Base-by-base conservation (phyloP, 2,329 filamentous ascomycete species). In the Colletotrichum sidae region DNA sequence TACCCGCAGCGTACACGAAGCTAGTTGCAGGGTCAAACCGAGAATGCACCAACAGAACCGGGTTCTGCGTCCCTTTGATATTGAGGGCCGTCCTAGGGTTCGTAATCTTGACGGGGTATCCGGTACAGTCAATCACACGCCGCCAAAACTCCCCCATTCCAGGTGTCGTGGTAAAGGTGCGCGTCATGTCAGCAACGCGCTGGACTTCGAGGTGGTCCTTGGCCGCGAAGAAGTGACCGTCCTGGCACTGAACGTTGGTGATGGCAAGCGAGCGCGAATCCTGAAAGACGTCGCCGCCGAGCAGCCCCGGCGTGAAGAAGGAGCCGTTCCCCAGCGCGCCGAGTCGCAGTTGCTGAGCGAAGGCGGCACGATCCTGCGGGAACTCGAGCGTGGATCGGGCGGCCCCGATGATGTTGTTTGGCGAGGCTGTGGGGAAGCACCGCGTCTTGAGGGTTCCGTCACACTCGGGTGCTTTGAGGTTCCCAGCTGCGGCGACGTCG, bases 51-150 rank as follows among this genome's bases (percentile, higher is more conserved):
- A 65, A 34, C 2, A 65, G 46, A 7, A 65, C 41, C 10, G 57
- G 57, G 37, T 58, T 63, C 35, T 46, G 50, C 6, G 57, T 65
- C 38, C 15, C 46, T 10, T 65, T 61, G 2, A 65, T 17, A 15
- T 13, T 52, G 34, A 65, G 15, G 3, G 62, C 57, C 34, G 51
- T 34, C 25, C 62, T 50, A 10, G 62, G 57, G 13, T 65, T 65
- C 9, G 57, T 61, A n/a, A 65, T 39, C 6, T 65, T 61, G 1
- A 61, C 62, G 8, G 62, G 62, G 6, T 65, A 65, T 4, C 62
- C 62, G 13, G 62, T 65, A 15, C 62, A 65, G 46, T 62, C 62
- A n/a, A 65, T 52, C 3, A 65, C 62, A 2, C 62, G 53, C 8
- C 39, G 62, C 62, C 62, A 65, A 4, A 65, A 65, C 8, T 56